Base-by-base conservation (phyloP, 2,329 filamentous ascomycete genomes). In the Pseudopithomyces chartarum region DNA sequence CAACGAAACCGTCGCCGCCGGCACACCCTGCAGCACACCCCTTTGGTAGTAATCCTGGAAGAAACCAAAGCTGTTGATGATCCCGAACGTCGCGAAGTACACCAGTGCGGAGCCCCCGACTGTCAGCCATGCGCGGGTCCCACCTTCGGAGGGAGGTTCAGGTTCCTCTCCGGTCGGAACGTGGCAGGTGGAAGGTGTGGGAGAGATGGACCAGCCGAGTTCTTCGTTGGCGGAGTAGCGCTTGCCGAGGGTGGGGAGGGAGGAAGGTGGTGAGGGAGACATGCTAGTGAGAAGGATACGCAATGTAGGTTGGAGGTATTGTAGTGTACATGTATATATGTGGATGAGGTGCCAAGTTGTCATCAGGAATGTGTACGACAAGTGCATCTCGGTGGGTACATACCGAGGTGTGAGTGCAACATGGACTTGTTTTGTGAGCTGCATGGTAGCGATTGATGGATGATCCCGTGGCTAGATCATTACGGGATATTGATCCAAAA, bases 41-140 rank as follows among this genome's bases (percentile, higher is more conserved):
- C 55, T 59, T 23, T 71, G 60, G 60, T 81, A 81, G 63, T 78
- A 81, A 17, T 75, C 67, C 56, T 81, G 76, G 52, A 81, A 81
- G n/a, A 80, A 76, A 8, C 78, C 78, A 44, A 80, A 77, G 54
- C 73, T 74, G 52, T 75, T 79, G 63, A 79, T 70, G 60, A 78
- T 75, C 13, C 77, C 77, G 40, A 76, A 76, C 20, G 73, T 71
- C 50, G 70, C 71, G 62, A 77, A 79, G 50, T 77, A 70, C 19
- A 74, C 68, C 12, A 75, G 69, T 10, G 68, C 69, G 4, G 71
- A 73, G 8, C 76, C 76, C 3, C 64, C 43, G 8, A 79, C 70
- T 4, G 71, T 74, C 6, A 75, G 61, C 73, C 72, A 77, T 15
- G 73, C 47, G 20, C 33, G 36, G 11, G 33, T 2, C 6, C 56